Conservation (phyloP, 352 stramenopile genomes). For the Globisporangium echinulatum region DNA sequence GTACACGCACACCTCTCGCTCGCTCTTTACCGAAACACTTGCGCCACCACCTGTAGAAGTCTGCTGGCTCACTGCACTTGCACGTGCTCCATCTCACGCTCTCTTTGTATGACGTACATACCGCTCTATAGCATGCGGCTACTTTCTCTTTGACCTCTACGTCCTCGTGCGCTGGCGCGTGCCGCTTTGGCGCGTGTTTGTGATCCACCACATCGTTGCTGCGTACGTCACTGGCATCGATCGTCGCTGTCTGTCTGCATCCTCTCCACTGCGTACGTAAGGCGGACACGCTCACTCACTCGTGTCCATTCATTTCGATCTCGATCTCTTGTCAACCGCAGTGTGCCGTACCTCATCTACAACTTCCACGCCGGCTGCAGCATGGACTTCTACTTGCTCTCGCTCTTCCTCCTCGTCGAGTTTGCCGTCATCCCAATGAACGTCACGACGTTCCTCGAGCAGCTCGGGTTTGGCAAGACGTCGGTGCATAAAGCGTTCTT, state of each 20-base stretch:
- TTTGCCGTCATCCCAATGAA: slow-evolving; percentile 80
- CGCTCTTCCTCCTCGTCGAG: slow-evolving; percentile 81
- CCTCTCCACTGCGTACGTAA: not conserved
- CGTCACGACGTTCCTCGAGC: slow-evolving; percentile 72
- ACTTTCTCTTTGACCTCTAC: slow-evolving; percentile 80
- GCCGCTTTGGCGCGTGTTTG: slow-evolving; percentile 71
- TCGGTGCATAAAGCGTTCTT: slow-evolving; percentile 55
- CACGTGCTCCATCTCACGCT: too few species aligned
- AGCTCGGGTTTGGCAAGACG: slow-evolving; percentile 65
- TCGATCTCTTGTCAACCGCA: slow-evolving; percentile 9
- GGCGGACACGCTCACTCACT: not conserved
- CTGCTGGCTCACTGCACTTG: too few species aligned
- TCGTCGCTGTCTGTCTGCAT: not conserved
- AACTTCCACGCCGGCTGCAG: slow-evolving; percentile 68
- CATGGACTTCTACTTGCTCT: slow-evolving; percentile 74
- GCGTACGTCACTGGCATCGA: slow-evolving; percentile 37
- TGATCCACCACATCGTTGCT: slow-evolving; percentile 73
- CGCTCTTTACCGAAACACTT: not conserved
- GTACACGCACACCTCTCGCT: not conserved
- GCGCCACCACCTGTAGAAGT: too few species aligned
- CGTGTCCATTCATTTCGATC: not conserved
- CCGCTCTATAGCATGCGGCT: slow-evolving; percentile 49
- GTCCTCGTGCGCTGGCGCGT: slow-evolving; percentile 67
- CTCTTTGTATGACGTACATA: not conserved
- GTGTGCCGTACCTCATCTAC: slow-evolving; percentile 77